Evolutionary conservation across 2,329 filamentous ascomycete genomes (phyloP), one percentile per base, ranked within the genome.

Genomic region (Colletotrichum kahawae): DNA sequence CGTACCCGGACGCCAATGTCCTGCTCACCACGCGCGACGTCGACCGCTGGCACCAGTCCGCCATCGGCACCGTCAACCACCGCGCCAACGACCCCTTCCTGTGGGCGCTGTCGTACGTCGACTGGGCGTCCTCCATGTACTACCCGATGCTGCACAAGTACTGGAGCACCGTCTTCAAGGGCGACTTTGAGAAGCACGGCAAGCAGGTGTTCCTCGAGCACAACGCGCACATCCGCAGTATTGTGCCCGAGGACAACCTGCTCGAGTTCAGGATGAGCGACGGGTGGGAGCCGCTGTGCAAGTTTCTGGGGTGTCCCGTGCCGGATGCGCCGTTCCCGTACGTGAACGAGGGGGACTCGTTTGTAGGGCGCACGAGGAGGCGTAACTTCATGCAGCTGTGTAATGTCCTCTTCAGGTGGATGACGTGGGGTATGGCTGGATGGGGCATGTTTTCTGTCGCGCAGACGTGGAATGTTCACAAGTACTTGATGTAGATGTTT

Each of bases 141-240:
- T 90, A 93, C 81, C 92, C 92, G 51, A 93, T 94, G 92, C 87
- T 94, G 73, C 87, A 88, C 82, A 93, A 92, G 83, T 93, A 93
- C 86, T 94, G 93, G 84, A 89, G 91, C 79, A 89, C 88, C 71
- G 93, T 93, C 84, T 94, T 93, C 87, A 88, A 91, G 76, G 91
- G 90, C 66, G 92, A 93, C 81, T 94, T 94, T 3, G 74, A 78
- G 7, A 83, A 83, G 74, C 64, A 79, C 16, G 64, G 81, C 8
- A 76, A 79, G 3, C 81, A 79, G 1, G 77, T 82, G 5, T 82
- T 82, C n/a, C 10, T 65, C 27, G 48, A 38, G 7, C 77, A 78
- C 31, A 71, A 76, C 31, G 68, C 62, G 29, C 54, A 48, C 2
- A 62, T 77, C 4, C 68, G 72, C 2, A 48, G 43, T 1, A 62